These are phyloP conservation scores for Ulota crispa DNA, from an alignment of 225 moss, liverwort and hornwort genomes.

Conservation along the genomic window DNA sequence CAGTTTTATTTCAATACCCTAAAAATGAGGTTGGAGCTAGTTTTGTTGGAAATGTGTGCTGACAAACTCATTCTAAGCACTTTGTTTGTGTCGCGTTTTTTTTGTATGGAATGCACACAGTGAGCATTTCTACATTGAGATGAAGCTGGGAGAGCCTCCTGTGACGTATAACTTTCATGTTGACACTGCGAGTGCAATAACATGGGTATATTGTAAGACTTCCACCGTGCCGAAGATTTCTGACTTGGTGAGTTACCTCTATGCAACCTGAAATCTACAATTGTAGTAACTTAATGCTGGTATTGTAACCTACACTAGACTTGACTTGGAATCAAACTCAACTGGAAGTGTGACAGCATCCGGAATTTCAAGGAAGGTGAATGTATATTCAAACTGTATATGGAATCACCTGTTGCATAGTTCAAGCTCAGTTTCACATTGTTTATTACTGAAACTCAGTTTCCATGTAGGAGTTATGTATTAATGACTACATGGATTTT, in stretches of 20 bases:
- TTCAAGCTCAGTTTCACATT: too few relatives aligned
- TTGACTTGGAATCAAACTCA: neutral
- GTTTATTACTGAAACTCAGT: too few relatives aligned
- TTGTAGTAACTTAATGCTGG: neutral
- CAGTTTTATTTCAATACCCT: neutral
- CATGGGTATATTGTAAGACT: slow-evolving; percentile 33
- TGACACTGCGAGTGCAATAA: slow-evolving; percentile 31
- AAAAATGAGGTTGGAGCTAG: neutral
- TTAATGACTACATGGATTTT: too few relatives aligned
- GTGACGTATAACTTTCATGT: slow-evolving; percentile 11
- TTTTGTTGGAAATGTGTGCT: neutral
- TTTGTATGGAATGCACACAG: slow-evolving; percentile 19
- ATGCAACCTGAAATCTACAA: neutral
- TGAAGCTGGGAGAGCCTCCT: slow-evolving; percentile 34
- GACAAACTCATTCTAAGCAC: neutral
- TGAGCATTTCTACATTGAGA: slow-evolving; percentile 20
- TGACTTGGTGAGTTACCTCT: slow-evolving; percentile 14
- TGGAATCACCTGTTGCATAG: too few relatives aligned
- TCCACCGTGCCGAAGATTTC: neutral
- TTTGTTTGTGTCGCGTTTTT: neutral
- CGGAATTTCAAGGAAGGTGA: too few relatives aligned
- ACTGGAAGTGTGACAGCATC: neutral
- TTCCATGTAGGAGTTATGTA: too few relatives aligned
- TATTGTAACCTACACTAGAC: neutral
- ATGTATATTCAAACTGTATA: too few relatives aligned